Conservation (phyloP, 768 basidiomycete genomes). For the Russula sp. region DNA sequence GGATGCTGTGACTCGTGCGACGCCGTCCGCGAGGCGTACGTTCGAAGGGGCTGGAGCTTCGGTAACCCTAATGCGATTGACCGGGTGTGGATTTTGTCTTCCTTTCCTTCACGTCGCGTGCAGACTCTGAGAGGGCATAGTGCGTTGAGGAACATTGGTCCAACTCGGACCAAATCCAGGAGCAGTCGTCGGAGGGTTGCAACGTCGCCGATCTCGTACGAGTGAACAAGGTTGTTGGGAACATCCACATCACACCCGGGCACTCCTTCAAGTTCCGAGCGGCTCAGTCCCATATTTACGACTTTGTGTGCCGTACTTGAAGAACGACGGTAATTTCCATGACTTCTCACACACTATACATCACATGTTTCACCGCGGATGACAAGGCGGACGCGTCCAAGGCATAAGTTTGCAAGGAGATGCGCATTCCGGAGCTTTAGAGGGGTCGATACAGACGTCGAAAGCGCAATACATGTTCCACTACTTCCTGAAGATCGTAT, state of each 20-base stretch:
- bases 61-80: too few species aligned
- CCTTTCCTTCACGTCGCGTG: too few species aligned
- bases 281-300: conserved; percentile 70
- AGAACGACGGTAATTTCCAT: conserved; percentile 81
- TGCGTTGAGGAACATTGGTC: conserved; percentile 48
- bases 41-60: too few species aligned
- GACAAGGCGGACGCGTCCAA: conserved; percentile 75
- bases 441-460: conserved; percentile 45
- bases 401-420: conserved; percentile 50
- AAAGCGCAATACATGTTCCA: conserved; percentile 94
- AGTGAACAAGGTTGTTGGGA: conserved; percentile 96
- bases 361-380: conserved; percentile 75
- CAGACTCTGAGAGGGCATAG: too few species aligned
- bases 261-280: conserved; percentile 76
- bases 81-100: too few species aligned
- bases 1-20: too few species aligned
- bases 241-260: conserved; percentile 92
- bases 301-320: conserved; percentile 91
- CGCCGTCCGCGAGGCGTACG: too few species aligned
- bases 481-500: conserved; percentile 98
- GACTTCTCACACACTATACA: conserved; percentile 91
- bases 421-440: conserved; percentile 36
- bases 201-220: conserved; percentile 86
- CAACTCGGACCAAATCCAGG: conserved; percentile 84
- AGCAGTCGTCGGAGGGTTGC: conserved; percentile 92